These are phyloP conservation scores for Kodamaea sp. DNA, from an alignment of 1,139 yeast species.

Conservation along the genomic window DNA sequence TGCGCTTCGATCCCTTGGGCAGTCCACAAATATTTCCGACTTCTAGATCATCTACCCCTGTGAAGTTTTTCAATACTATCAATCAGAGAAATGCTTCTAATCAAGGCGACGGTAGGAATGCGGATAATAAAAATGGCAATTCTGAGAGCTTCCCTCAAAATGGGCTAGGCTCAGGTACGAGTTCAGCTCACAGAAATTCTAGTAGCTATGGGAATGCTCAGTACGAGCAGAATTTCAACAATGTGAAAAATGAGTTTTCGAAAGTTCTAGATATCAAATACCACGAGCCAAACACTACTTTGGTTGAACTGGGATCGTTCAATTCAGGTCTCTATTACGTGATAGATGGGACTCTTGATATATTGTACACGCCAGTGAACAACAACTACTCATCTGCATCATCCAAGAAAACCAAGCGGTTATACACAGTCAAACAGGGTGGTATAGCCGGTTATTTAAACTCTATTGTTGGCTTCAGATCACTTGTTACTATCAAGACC, in stretches of 20 bases:
- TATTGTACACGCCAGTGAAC: conserved; percentile 34
- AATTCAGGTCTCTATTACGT: conserved; percentile 79
- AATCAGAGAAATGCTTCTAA: conserved; percentile 19
- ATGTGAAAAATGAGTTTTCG: conserved; percentile 66
- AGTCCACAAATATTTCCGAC: conserved; percentile 13
- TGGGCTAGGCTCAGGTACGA: background rate
- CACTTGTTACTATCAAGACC: conserved; percentile 65
- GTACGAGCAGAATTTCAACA: conserved; percentile 26
- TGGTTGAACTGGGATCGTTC: conserved; percentile 65
- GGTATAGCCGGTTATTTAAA: conserved; percentile 89
- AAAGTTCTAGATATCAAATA: conserved; percentile 58
- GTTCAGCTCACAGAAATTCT: too few species aligned
- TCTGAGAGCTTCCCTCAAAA: background rate
- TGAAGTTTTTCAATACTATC: conserved; percentile 32
- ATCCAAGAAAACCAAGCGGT: conserved; percentile 28
- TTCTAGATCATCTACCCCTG: conserved; percentile 19
- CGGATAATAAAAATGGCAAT: background rate
- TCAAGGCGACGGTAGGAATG: background rate
- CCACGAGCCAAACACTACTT: conserved; percentile 52
- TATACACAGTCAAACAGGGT: conserved; percentile 70
- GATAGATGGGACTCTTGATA: conserved; percentile 74
- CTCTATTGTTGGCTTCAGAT: conserved; percentile 74
- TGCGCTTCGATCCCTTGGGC: conserved; percentile 23
- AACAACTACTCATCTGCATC: conserved; percentile 19
- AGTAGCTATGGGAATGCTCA: conserved; percentile 1